These are phyloP conservation scores for Sugiyamaella novakii DNA, from an alignment of 1,139 yeast genomes.

Conservation along the genomic window DNA sequence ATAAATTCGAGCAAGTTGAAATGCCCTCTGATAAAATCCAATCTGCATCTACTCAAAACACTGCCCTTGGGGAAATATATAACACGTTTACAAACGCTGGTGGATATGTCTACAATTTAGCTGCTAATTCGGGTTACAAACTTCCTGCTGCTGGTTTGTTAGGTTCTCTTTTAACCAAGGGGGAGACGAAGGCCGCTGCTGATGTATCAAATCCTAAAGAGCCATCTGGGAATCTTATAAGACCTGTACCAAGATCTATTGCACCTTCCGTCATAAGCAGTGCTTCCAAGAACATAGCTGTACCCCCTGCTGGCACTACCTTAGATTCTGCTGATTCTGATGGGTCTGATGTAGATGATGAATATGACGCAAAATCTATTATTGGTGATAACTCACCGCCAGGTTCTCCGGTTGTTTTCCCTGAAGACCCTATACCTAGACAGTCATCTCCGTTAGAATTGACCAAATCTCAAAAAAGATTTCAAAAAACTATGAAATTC, in stretches of 20 bases:
- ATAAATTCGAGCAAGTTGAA: background rate
- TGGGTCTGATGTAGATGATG: constrained; percentile 24
- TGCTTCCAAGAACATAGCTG: background rate
- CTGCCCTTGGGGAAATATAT: constrained; percentile 11
- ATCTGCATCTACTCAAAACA: background rate
- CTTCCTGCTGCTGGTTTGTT: constrained; percentile 7
- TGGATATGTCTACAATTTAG: constrained; percentile 14
- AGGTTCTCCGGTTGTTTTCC: constrained; percentile 1
- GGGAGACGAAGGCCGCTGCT: background rate
- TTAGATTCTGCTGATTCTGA: constrained; percentile 16
- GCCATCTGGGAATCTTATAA: background rate
- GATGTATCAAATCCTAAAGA: background rate
- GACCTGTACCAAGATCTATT: background rate
- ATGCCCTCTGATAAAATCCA: too few relatives aligned
- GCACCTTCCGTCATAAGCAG: constrained; percentile 1
- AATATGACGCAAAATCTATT: constrained; percentile 21
- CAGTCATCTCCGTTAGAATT: constrained; percentile 18
- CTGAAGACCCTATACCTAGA: constrained; percentile 13
- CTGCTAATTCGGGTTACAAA: constrained; percentile 13
- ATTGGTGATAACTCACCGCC: constrained; percentile 16
- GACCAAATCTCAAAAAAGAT: constrained; percentile 21
- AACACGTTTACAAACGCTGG: constrained; percentile 12
- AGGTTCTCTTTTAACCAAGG: background rate
- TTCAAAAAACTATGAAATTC: constrained; percentile 30
- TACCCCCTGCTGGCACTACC: constrained; percentile 6